phyloP scores from a whole-genome alignment of 2,329 filamentous ascomycete genomes.

The Myriosclerotinia scirpicola region DNA sequence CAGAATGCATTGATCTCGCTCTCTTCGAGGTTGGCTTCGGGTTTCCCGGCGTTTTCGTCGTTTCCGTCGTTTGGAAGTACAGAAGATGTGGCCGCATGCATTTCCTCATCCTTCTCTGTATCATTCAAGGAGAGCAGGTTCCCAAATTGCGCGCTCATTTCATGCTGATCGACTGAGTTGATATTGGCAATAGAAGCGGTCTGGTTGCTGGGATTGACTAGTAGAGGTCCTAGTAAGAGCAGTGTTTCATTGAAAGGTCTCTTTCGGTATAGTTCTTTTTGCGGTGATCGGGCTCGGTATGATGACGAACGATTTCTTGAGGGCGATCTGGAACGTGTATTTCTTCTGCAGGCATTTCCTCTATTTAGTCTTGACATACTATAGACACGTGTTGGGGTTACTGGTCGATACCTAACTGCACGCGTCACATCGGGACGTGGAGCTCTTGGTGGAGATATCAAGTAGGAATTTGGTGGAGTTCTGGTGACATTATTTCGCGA shows the following conservation, averaged over 20 bases:
- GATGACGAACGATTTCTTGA: not conserved
- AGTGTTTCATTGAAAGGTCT: no score
- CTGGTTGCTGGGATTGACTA: no score
- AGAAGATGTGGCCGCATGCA: fast-evolving
- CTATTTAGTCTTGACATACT: not conserved
- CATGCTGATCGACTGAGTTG: not conserved
- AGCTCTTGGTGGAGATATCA: not conserved
- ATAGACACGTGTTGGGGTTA: not conserved
- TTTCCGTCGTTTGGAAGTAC: not conserved
- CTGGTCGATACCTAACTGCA: no score
- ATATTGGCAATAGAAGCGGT: fast-evolving
- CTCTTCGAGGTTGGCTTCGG: not conserved
- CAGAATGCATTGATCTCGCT: not conserved
- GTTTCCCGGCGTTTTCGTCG: not conserved
- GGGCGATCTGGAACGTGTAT: not conserved
- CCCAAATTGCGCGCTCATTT: not conserved
- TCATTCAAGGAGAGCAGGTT: not conserved
- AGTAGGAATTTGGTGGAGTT: not conserved
- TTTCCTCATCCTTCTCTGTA: not conserved
- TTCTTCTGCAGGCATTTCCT: fast-evolving
- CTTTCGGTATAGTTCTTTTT: fast-evolving
- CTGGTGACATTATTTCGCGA: no score
- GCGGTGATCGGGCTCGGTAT: not conserved
- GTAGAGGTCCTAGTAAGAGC: not conserved
- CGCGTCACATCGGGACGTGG: not conserved